Evolutionary conservation across 2,329 filamentous ascomycete species (phyloP).

Genomic region (Sclerotinia trifoliorum): DNA sequence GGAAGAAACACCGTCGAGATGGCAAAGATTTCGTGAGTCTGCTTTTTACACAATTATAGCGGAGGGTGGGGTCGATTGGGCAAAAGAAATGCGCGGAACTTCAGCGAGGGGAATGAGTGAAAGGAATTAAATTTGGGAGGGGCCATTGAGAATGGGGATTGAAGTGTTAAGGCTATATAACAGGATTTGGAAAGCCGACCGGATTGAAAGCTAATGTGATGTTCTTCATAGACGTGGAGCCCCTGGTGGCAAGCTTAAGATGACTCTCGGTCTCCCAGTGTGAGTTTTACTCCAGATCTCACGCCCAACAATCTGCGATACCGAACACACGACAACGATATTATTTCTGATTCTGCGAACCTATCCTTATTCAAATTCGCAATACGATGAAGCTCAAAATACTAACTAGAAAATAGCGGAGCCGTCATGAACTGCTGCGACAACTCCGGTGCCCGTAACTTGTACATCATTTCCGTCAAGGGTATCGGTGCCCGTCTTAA

Average conservation of each 20-base stretch:
- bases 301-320: slow-evolving; percentile 32
- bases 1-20: slow-evolving; percentile 51
- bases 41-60: slow-evolving; percentile 26
- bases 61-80: slow-evolving; percentile 8
- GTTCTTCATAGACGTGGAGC: slow-evolving; percentile 66
- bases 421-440: slow-evolving; percentile 99
- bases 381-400: slow-evolving; percentile 8
- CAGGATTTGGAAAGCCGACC: not conserved
- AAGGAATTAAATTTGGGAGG: not conserved
- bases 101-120: not conserved
- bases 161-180: not conserved
- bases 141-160: not conserved
- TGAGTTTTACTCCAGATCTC: slow-evolving; percentile 56
- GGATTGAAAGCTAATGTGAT: slow-evolving; percentile 28
- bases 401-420: slow-evolving; percentile 58
- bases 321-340: slow-evolving; percentile 33
- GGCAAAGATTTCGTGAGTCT: slow-evolving; percentile 63
- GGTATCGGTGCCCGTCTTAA: slow-evolving; percentile 97
- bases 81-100: slow-evolving; percentile 12
- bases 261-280: slow-evolving; percentile 99
- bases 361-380: slow-evolving; percentile 9
- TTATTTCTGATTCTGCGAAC: not conserved
- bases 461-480: slow-evolving; percentile 99
- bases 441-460: slow-evolving; percentile 97
- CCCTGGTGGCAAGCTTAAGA: slow-evolving; percentile 99